phyloP scores from a whole-genome alignment of 208 protist species.

The Acanthamoeba lenticulata region DNA sequence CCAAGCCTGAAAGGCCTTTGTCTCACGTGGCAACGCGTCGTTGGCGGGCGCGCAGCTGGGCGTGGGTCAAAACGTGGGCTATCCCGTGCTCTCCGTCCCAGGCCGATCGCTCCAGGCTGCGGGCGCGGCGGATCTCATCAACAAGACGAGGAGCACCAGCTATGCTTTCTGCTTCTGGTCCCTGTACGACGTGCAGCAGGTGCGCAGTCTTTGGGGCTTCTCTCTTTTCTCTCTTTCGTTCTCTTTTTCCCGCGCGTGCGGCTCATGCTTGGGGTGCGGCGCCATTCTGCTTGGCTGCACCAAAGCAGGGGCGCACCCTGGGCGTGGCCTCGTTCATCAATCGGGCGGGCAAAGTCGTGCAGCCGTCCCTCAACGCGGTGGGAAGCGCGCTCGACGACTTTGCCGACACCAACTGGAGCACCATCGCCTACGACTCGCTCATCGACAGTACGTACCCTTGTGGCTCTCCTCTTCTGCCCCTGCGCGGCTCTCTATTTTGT shows the following conservation, averaged over 20 bases:
- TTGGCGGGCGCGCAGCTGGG: background rate
- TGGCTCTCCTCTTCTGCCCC: too few species aligned
- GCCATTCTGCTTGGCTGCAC: too few species aligned
- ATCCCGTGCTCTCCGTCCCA: background rate
- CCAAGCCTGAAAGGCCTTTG: background rate
- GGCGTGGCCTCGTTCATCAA: conserved; percentile 5
- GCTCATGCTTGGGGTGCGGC: too few species aligned
- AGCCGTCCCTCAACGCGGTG: background rate
- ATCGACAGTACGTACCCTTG: too few species aligned
- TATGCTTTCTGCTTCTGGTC: background rate
- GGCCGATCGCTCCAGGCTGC: background rate
- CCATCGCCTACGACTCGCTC: background rate
- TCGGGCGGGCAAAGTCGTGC: background rate
- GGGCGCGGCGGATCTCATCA: background rate
- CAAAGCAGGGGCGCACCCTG: background rate
- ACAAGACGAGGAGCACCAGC: background rate
- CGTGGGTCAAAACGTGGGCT: background rate
- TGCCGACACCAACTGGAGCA: background rate
- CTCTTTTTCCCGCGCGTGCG: too few species aligned
- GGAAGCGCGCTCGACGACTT: background rate
- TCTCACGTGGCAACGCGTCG: background rate
- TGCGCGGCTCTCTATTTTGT: too few species aligned
- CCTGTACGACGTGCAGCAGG: background rate
- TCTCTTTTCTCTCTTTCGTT: too few species aligned
- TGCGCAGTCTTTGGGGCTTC: too few species aligned